Conservation (phyloP, 257 asterid species). For the Capsicum rhomboideum region DNA sequence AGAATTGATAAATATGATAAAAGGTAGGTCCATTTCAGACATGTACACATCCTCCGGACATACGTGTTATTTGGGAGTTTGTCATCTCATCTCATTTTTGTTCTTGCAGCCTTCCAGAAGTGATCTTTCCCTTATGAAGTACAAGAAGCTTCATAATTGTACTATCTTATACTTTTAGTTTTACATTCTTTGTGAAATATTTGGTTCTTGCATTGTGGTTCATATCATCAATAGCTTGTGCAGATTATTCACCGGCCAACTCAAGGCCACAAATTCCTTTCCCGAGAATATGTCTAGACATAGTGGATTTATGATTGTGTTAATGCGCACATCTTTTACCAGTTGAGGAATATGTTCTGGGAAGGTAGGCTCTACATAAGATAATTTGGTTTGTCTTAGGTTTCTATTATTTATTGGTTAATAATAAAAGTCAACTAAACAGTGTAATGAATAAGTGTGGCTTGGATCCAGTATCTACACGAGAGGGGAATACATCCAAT, state of each 20-base stretch:
- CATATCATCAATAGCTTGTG: conserved; percentile 10
- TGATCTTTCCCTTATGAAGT: no score
- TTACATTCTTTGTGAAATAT: background rate
- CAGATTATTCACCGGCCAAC: conserved; percentile 93
- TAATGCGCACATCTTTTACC: conserved; percentile 83
- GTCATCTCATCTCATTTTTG: no score
- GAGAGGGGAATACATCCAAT: no score
- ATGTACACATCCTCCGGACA: no score
- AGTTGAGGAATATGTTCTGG: conserved; percentile 60
- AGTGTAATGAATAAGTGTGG: background rate
- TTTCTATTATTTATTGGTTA: background rate
- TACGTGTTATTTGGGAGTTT: no score
- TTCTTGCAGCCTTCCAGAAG: no score
- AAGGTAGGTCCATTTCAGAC: no score
- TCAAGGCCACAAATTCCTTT: conserved; percentile 65
- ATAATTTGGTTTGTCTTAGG: background rate
- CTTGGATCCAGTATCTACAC: no score
- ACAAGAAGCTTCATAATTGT: no score
- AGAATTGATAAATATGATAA: no score
- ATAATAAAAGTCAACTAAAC: background rate
- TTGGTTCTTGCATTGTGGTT: background rate
- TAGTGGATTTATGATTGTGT: conserved; percentile 94
- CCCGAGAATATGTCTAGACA: conserved; percentile 89
- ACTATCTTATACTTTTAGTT: background rate
- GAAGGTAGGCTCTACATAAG: conserved; percentile 44